These are phyloP conservation scores for Paramecium primaurelia DNA, from an alignment of 73 alveolate species.

Conservation along the genomic window DNA sequence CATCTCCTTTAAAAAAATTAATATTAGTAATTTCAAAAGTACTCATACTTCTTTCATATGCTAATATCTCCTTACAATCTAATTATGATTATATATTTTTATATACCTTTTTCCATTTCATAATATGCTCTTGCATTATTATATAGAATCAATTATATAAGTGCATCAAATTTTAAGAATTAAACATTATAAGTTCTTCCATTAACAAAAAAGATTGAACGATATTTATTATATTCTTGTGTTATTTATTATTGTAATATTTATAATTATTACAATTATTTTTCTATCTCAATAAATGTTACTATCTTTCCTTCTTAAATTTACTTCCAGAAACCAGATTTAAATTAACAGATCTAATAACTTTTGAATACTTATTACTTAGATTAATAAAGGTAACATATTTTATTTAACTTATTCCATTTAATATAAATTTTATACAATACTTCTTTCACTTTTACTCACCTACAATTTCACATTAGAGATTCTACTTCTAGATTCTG, in stretches of 20 bases:
- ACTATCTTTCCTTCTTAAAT: not conserved
- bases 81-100: not conserved
- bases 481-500: not conserved
- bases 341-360: not conserved
- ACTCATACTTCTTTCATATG: conserved; percentile 15
- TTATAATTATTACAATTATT: not conserved
- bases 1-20: not conserved
- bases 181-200: conserved; percentile 11
- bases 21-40: conserved; percentile 11
- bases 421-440: not conserved
- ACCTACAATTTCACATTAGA: conserved; percentile 10
- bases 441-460: conserved; percentile 22
- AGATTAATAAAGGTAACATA: not conserved
- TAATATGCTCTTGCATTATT: conserved; percentile 13
- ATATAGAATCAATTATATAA: not conserved
- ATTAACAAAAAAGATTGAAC: not conserved
- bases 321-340: not conserved
- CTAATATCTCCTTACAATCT: conserved; percentile 11
- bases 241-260: not conserved
- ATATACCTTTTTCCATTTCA: conserved; percentile 12
- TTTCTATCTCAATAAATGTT: not conserved
- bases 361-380: not conserved
- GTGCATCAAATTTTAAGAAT: not conserved
- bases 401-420: conserved; percentile 30
- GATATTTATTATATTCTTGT: not conserved